phyloP scores from a whole-genome alignment of 2,329 filamentous ascomycete species.

The Setomelanomma holmii region DNA sequence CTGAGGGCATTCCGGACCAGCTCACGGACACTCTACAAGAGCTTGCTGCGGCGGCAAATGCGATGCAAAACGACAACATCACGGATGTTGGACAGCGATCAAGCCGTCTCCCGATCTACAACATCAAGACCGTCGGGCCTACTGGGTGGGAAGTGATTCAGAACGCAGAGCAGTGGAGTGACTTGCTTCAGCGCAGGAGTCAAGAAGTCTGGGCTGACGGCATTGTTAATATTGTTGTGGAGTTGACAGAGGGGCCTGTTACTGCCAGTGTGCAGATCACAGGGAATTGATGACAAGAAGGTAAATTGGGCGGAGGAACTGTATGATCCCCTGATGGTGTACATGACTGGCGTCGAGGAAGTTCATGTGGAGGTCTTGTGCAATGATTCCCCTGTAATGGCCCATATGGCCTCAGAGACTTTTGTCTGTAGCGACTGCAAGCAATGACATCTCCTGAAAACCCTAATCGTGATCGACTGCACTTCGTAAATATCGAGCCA shows the following conservation, averaged over 20 bases:
- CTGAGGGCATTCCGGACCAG: not conserved
- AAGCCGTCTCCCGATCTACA: conserved; percentile 15
- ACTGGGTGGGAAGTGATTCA: conserved; percentile 30
- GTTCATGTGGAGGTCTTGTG: too few species aligned
- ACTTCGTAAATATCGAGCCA: too few species aligned
- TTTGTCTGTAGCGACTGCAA: too few species aligned
- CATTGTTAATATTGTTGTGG: conserved; percentile 39
- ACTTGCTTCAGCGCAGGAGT: conserved; percentile 32
- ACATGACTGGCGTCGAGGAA: too few species aligned
- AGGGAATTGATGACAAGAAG: too few species aligned
- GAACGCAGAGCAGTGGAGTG: conserved; percentile 33
- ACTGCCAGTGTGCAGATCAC: too few species aligned
- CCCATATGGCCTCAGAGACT: too few species aligned
- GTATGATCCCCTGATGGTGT: too few species aligned
- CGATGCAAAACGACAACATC: conserved; percentile 7
- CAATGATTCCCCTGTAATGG: too few species aligned
- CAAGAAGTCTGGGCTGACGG: conserved; percentile 42
- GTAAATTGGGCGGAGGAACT: too few species aligned
- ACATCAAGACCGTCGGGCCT: conserved; percentile 32
- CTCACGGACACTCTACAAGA: conserved; percentile 34
- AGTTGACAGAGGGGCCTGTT: conserved; percentile 15
- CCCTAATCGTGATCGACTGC: too few species aligned
- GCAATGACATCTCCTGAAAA: too few species aligned
- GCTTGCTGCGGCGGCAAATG: conserved; percentile 42
- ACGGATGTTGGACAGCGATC: not conserved